Percentiles rank a stretch among this genome's conserved stretches.
Evolutionary conservation across 495 filamentous ascomycete species (phyloP).

Genomic region (Antarctomyces pellizariae): DNA sequence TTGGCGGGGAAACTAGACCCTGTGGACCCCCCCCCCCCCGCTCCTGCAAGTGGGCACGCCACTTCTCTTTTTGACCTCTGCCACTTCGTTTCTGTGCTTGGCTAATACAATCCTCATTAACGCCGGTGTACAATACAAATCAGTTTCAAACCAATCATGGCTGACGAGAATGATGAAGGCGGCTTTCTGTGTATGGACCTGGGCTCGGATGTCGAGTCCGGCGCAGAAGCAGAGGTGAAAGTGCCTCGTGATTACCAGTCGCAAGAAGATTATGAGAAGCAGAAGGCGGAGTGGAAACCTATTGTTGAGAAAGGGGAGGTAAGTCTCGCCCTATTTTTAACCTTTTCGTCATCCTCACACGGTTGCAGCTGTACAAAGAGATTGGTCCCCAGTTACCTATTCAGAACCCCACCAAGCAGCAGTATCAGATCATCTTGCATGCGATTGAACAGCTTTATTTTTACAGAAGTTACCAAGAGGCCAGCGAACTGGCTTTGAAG

Average conservation of each 20-base stretch:
- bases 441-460: constrained; percentile 34
- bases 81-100: too few relatives aligned
- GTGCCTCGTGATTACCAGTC: constrained; percentile 12
- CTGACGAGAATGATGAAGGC: constrained; percentile 7
- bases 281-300: constrained; percentile 7
- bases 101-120: too few relatives aligned
- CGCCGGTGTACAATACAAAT: too few relatives aligned
- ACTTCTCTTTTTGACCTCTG: too few relatives aligned
- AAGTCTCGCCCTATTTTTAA: constrained; percentile 1
- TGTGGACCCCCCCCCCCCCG: too few relatives aligned
- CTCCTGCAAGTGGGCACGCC: too few relatives aligned
- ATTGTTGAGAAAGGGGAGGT: constrained; percentile 11
- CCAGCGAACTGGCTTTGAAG: constrained; percentile 12
- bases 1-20: too few relatives aligned
- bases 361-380: constrained; percentile 17
- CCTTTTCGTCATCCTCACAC: neutral
- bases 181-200: constrained; percentile 9
- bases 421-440: constrained; percentile 22
- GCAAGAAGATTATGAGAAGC: constrained; percentile 8
- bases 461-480: constrained; percentile 22
- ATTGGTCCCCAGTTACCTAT: constrained; percentile 21
- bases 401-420: constrained; percentile 13
- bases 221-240: constrained; percentile 1
- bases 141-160: constrained; percentile 6
- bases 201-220: constrained; percentile 8